Conservation (phyloP, 2,329 filamentous ascomycete species). For the Pestalotiopsis sp. region DNA sequence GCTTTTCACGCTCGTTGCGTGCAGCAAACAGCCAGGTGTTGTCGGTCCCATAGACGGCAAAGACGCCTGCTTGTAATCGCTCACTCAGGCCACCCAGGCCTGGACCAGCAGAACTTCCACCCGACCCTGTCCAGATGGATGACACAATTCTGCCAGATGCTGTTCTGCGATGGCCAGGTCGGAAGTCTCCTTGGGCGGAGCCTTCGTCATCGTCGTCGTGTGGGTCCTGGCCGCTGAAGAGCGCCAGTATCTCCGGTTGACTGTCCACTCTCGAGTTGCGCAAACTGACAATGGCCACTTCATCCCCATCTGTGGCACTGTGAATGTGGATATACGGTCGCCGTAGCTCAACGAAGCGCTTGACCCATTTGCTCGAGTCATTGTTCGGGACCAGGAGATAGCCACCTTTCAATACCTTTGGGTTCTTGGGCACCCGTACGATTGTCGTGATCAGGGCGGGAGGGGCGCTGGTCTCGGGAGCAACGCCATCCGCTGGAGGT, state of each 20-base stretch:
- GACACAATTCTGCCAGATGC: constrained; percentile 57
- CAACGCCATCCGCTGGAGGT: constrained; percentile 67
- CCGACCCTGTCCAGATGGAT: constrained; percentile 56
- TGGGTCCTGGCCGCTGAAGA: constrained; percentile 51
- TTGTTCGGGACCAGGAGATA: constrained; percentile 86
- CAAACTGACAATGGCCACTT: constrained; percentile 86
- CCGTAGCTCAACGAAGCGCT: constrained; percentile 89
- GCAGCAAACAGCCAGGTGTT: constrained; percentile 96
- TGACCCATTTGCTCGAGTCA: constrained; percentile 83
- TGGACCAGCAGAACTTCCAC: constrained; percentile 36
- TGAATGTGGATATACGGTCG: constrained; percentile 92
- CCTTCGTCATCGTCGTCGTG: constrained; percentile 19
- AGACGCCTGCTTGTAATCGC: constrained; percentile 72
- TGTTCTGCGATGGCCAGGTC: constrained; percentile 51
- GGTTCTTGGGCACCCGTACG: constrained; percentile 79
- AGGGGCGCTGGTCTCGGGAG: constrained; percentile 47
- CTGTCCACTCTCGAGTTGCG: constrained; percentile 90
- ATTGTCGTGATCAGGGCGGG: constrained; percentile 77
- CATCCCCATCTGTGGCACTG: constrained; percentile 82
- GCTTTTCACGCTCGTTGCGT: constrained; percentile 86
- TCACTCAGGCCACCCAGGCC: constrained; percentile 59
- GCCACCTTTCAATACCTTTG: constrained; percentile 79
- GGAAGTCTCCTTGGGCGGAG: constrained; percentile 36
- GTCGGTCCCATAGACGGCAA: constrained; percentile 90
- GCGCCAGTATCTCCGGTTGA: constrained; percentile 80